phyloP scores from a whole-genome alignment of 1,284 basidiomycete species.

The Boletellus sp. region DNA sequence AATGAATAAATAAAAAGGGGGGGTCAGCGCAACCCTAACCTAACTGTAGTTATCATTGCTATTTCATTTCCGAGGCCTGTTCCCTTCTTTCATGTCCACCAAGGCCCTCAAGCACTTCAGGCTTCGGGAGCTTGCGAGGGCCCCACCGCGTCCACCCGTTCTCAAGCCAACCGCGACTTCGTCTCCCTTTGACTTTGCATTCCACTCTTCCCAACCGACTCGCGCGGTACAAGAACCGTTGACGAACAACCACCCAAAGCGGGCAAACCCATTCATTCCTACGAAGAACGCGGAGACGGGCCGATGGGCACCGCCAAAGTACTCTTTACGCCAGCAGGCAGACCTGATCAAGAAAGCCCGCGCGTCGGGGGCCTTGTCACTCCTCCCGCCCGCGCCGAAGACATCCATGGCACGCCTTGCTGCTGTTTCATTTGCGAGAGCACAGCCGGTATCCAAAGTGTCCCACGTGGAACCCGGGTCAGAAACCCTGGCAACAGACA shows the following conservation, averaged over 20 bases:
- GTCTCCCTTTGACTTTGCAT: conserved; percentile 18
- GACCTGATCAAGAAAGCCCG: conserved; percentile 70
- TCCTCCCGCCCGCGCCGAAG: conserved; percentile 68
- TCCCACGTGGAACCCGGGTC: background rate
- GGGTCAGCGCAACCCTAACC: background rate
- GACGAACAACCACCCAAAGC: conserved; percentile 18
- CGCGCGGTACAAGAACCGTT: conserved; percentile 5
- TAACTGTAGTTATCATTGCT: background rate
- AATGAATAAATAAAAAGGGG: too few species aligned
- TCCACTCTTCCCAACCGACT: conserved; percentile 17
- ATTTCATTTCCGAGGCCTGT: background rate
- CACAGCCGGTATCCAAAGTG: conserved; percentile 14
- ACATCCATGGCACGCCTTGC: conserved; percentile 20
- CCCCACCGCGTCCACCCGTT: conserved; percentile 35
- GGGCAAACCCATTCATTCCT: conserved; percentile 65
- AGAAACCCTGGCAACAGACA: background rate
- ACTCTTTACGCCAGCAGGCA: conserved; percentile 72
- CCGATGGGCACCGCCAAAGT: conserved; percentile 64
- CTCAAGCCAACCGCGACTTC: conserved; percentile 23
- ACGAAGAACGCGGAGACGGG: conserved; percentile 55
- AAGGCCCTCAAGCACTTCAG: conserved; percentile 46
- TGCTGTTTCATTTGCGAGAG: conserved; percentile 18
- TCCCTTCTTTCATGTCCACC: conserved; percentile 25
- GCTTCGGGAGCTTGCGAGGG: conserved; percentile 39
- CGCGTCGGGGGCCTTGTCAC: conserved; percentile 45